Conservation (phyloP, 1,284 basidiomycete species). For the Cryptococcus sp. region DNA sequence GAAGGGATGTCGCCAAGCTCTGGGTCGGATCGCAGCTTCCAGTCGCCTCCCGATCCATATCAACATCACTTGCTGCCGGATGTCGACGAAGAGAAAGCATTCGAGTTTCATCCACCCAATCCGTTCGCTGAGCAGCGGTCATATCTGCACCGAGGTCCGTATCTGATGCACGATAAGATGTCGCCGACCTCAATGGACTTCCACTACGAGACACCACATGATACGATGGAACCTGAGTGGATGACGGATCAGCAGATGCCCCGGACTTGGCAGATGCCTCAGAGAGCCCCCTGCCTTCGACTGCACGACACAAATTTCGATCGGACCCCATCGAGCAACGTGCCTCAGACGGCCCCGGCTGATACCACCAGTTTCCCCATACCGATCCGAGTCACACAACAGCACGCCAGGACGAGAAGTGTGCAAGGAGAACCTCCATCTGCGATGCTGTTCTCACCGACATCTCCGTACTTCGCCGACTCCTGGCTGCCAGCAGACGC, state of each 20-base stretch:
- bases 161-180: background rate
- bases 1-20: slow-evolving; percentile 29
- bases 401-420: slow-evolving; percentile 31
- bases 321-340: background rate
- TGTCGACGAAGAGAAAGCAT: slow-evolving; percentile 18
- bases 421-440: slow-evolving; percentile 40
- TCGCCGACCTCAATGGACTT: background rate
- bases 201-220: background rate
- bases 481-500: background rate
- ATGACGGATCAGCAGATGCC: background rate
- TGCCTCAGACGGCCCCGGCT: slow-evolving; percentile 24
- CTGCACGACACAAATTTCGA: no score
- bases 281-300: no score
- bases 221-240: slow-evolving; percentile 1
- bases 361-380: slow-evolving; percentile 17
- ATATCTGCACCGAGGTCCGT: background rate
- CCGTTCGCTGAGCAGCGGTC: background rate
- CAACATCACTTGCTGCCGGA: slow-evolving; percentile 26
- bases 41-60: slow-evolving; percentile 32
- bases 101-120: slow-evolving; percentile 4
- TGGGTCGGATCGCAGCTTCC: slow-evolving; percentile 22
- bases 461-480: slow-evolving; percentile 9
- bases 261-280: background rate
- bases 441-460: slow-evolving; percentile 31
- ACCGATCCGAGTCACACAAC: slow-evolving; percentile 23